Percentiles rank a stretch among this genome's conserved stretches.
phyloP scores from a whole-genome alignment of 2,329 filamentous ascomycete species.

The Fusarium pseudonygamai region DNA sequence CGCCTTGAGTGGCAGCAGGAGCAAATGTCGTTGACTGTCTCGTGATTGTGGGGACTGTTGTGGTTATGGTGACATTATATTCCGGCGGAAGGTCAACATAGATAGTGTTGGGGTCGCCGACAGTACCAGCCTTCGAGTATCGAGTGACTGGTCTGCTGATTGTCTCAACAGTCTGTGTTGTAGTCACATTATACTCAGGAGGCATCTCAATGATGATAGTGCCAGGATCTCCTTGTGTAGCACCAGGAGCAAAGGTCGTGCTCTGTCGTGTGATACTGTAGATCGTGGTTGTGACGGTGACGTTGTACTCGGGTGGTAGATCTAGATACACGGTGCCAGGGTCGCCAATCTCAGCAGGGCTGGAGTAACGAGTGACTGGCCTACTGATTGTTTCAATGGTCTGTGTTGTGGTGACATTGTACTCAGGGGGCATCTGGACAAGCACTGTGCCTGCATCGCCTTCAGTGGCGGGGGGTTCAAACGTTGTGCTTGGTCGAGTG shows the following conservation, averaged over 20 bases:
- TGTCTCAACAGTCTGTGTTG: constrained; percentile 8
- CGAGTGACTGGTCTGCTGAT: constrained; percentile 8
- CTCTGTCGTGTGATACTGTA: neutral
- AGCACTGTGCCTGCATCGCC: constrained; percentile 20
- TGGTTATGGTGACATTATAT: constrained; percentile 9
- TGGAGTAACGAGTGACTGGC: constrained; percentile 7
- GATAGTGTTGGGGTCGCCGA: constrained; percentile 13
- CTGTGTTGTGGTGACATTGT: constrained; percentile 17
- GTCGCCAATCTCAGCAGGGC: constrained; percentile 9
- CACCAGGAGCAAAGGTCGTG: constrained; percentile 5
- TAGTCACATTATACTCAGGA: constrained; percentile 5
- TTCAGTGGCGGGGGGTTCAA: constrained; percentile 6
- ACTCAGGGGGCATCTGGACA: constrained; percentile 15
- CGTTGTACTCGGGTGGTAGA: constrained; percentile 19
- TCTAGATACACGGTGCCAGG: constrained; percentile 18
- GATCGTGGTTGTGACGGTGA: constrained; percentile 17
- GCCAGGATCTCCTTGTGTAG: constrained; percentile 12
- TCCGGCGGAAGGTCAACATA: constrained; percentile 15
- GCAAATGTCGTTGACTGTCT: constrained; percentile 3
- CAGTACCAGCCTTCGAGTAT: neutral
- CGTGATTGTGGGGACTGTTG: constrained; percentile 7
- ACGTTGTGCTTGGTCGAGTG: constrained; percentile 20
- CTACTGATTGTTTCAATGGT: constrained; percentile 7
- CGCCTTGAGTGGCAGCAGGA: constrained; percentile 10
- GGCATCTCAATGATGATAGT: constrained; percentile 10